Conservation (phyloP, 2,329 filamentous ascomycete species). For the Fusarium torreyae region DNA sequence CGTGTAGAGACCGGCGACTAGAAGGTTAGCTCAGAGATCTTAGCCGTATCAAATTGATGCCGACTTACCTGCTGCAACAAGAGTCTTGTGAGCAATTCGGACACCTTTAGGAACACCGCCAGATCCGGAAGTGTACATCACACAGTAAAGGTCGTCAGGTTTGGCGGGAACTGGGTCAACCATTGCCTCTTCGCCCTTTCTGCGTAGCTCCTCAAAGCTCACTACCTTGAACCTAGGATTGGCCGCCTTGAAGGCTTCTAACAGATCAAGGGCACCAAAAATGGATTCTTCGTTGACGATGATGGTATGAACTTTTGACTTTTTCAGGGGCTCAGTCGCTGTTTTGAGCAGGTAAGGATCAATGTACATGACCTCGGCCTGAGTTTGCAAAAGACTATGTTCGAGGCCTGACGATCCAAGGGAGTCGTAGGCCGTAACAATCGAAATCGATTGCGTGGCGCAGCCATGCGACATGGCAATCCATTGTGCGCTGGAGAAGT, state of each 20-base stretch:
- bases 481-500: constrained; percentile 78
- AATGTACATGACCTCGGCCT: constrained; percentile 85
- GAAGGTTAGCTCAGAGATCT: accelerated
- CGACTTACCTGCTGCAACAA: constrained; percentile 75
- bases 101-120: constrained; percentile 92
- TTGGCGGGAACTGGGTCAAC: constrained; percentile 78
- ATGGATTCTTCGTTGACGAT: constrained; percentile 74
- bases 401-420: constrained; percentile 86
- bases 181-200: constrained; percentile 74
- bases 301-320: constrained; percentile 68
- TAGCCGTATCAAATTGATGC: background rate
- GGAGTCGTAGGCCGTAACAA: constrained; percentile 95
- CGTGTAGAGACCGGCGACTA: constrained; percentile 82
- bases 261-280: constrained; percentile 64
- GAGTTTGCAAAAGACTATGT: constrained; percentile 88
- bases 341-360: constrained; percentile 83
- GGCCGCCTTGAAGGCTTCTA: constrained; percentile 70
- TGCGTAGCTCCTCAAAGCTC: constrained; percentile 67
- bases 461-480: constrained; percentile 83
- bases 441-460: constrained; percentile 87
- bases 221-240: constrained; percentile 68
- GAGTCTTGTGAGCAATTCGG: constrained; percentile 83
- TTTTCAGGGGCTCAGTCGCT: constrained; percentile 68
- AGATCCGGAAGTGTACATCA: constrained; percentile 89
- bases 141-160: constrained; percentile 84